These are phyloP conservation scores for Neurospora sp. DNA, from an alignment of 2,329 filamentous ascomycete species.

Conservation along the genomic window DNA sequence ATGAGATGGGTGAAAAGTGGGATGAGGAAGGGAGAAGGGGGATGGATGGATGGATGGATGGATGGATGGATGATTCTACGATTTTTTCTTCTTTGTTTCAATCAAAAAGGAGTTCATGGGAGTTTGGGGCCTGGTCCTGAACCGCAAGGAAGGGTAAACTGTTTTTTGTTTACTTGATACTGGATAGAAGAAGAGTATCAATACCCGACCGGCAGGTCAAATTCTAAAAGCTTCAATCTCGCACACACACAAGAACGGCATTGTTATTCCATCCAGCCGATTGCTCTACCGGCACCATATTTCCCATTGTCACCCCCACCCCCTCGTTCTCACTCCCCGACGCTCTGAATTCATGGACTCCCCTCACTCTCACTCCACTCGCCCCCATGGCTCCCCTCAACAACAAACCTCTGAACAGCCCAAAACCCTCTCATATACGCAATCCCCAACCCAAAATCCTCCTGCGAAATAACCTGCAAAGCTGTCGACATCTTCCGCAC, in stretches of 20 bases:
- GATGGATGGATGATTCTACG: neutral
- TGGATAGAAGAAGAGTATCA: neutral
- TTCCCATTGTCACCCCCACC: neutral
- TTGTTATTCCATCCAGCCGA: neutral
- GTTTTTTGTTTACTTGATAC: neutral
- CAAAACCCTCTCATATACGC: slow-evolving; percentile 20
- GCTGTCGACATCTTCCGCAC: slow-evolving; percentile 22
- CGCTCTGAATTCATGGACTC: neutral
- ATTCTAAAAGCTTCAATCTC: neutral
- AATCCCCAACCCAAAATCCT: slow-evolving; percentile 20
- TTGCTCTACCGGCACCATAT: neutral
- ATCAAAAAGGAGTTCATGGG: neutral
- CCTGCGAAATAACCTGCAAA: slow-evolving; percentile 20
- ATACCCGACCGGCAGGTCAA: neutral
- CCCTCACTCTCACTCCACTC: neutral
- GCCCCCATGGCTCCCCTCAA: neutral
- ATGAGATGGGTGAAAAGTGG: neutral
- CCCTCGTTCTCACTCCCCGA: neutral
- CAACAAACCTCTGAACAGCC: slow-evolving; percentile 22
- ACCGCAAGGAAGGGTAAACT: neutral
- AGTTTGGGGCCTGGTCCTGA: neutral
- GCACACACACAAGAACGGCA: neutral
- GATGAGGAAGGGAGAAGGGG: neutral
- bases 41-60: neutral
- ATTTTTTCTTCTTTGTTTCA: neutral